Evolutionary conservation across 805 yeast species (phyloP), one percentile per base, ranked within the genome.

Genomic region (Priceomyces haplophilus): DNA sequence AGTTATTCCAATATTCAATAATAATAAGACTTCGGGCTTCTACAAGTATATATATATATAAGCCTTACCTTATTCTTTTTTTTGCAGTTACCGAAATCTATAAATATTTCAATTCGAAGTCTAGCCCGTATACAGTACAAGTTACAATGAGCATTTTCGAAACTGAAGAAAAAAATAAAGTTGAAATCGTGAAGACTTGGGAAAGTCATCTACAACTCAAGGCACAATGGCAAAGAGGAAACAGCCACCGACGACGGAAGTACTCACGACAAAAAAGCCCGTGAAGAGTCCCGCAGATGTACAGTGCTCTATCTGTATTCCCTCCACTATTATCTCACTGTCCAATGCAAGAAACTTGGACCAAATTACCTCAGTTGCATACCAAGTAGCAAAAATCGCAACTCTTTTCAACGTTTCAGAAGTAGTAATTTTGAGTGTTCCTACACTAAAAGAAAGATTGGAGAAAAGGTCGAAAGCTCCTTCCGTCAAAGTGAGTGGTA

Each of bases 351-450:
- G 63, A 30, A 83, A 82, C 49, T 65, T 87, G 38, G 83, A 83
- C 47, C 96, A 88, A 57, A 81, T 80, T 11, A 88, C 95, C 0
- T 70, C 77, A 44, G 71, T 80, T 1, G 80, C 85, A 1, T 85
- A 89, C 54, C 95, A 88, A 60, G 73, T 90, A 12, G 90, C 96
- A 10, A 79, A 84, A 53, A 79, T 82, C 2, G 84, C 88, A 3
- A 78, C 85, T 21, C 69, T 79, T 1, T 88, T 74, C 59, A 76
- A 80, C 41, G 88, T 87, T 4, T 76, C 79, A 4, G 97, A 90
- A 56, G 72, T 90, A 23, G 80, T 89, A 3, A 68, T 90, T 1
- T 69, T 87, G 52, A 85, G 86, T 46, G 65, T 79, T 3, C 72
- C 73, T 1, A 49, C 51, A 12, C 64, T 32, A 1, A 47, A 45